Base-by-base conservation (phyloP, 805 yeast genomes). In the Candida arabinofermentans region DNA sequence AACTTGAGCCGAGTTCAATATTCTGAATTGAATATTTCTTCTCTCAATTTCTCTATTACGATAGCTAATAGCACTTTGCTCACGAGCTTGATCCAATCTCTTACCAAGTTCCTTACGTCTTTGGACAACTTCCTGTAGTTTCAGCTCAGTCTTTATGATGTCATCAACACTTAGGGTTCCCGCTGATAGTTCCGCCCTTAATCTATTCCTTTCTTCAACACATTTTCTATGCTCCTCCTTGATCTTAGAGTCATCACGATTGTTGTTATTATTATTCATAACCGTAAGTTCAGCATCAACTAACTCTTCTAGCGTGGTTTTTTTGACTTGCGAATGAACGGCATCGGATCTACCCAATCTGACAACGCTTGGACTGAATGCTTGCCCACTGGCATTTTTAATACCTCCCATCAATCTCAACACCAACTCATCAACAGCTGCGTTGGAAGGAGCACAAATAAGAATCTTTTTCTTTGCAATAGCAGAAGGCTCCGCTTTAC, bases 371-470 rank as follows among this genome's bases (percentile, higher is more conserved):
- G 96, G 95, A 1, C 61, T 59, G 46, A 78, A 74, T 1, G 56
- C 47, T 10, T 64, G 62, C 1, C 91, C 91, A 27, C 65, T 59
- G 17, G 81, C 65, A 49, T 75, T 71, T 33, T 63, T 62, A 2
- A 90, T 80, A 5, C 96, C 97, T 16, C 68, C 70, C 50, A 83
- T 80, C 44, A 93, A 67, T 58, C 99, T 82, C 16, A 89, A 54
- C 12, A 89, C 93, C 46, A 93, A 70, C 59, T 95, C 99, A 65
- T 93, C 99, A 3, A 93, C 96, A 12, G 99, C 99, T 1, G 99
- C 99, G 67, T 93, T 93, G 59, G 96, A 87, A 3, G 99, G 99
- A 1, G 99, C 98, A 74, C 99, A 95, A 16, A 93, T 79, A 38
- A 93, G 66, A 1, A 93, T 77, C 43, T 86, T 86, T 27, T 77